A percentile compares a stretch with the other conserved stretches of the same genome.
Evolutionary conservation across 129 eudicot species (phyloP).

Genomic region (Tagetes erecta): DNA sequence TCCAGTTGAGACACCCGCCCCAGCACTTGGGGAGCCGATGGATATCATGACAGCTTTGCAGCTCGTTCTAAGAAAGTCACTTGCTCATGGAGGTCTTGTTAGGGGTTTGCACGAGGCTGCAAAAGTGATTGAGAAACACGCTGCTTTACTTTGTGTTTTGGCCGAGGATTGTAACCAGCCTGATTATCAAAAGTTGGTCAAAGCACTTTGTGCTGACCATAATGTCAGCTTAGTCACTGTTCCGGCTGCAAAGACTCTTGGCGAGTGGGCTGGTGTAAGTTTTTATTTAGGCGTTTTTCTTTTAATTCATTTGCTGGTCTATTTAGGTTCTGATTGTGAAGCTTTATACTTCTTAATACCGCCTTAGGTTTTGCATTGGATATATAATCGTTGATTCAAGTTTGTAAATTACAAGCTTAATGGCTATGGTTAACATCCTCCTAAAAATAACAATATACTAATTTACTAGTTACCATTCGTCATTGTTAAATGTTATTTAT

Average conservation of each 20-base stretch:
- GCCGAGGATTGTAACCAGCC: slow-evolving; percentile 89
- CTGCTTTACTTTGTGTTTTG: slow-evolving; percentile 73
- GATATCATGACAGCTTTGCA: slow-evolving; percentile 80
- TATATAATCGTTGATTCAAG: neutral
- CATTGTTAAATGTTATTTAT: neutral
- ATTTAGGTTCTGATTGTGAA: too few species aligned
- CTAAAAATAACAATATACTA: neutral
- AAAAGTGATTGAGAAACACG: slow-evolving; percentile 76
- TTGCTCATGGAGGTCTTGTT: slow-evolving; percentile 72
- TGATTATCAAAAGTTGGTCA: slow-evolving; percentile 67
- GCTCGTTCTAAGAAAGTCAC: slow-evolving; percentile 68
- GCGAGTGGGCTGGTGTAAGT: slow-evolving; percentile 90
- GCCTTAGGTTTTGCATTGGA: too few species aligned
- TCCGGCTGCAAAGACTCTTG: slow-evolving; percentile 77
- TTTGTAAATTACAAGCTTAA: neutral
- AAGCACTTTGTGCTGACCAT: slow-evolving; percentile 79
- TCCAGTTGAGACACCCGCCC: slow-evolving; percentile 49
- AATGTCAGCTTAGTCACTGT: slow-evolving; percentile 63
- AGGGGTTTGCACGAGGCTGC: slow-evolving; percentile 85
- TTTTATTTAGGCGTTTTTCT: neutral
- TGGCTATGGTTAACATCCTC: neutral
- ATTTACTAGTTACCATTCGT: neutral
- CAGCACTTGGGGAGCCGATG: slow-evolving; percentile 77
- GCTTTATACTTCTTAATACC: too few species aligned
- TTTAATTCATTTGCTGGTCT: neutral